A percentile compares a stretch with the other conserved stretches of the same genome.
phyloP scores from a whole-genome alignment of 306 rosid species.

The Trichosanthes cucumerina region DNA sequence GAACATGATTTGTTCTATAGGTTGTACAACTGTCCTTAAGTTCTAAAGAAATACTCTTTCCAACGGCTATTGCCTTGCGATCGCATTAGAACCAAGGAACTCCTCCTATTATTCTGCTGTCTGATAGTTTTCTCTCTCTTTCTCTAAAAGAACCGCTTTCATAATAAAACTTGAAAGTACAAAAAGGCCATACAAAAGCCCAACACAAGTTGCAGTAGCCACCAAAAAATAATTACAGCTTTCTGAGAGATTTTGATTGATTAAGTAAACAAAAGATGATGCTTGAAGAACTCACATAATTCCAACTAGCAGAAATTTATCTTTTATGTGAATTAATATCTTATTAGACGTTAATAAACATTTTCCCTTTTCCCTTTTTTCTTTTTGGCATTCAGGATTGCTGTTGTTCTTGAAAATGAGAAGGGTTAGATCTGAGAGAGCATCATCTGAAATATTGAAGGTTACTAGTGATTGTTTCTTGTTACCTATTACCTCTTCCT shows the following conservation, averaged over 20 bases:
- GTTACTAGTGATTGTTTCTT: slow-evolving; percentile 17
- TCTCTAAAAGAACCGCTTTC: not conserved
- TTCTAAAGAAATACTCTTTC: not conserved
- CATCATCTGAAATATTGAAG: slow-evolving; percentile 82
- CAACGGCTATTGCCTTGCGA: not conserved
- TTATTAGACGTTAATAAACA: not conserved
- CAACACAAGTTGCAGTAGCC: not conserved
- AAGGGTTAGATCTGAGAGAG: slow-evolving; percentile 77
- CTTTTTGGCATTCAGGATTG: slow-evolving; percentile 36
- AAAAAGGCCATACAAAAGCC: not conserved
- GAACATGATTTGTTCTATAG: not conserved
- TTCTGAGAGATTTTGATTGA: not conserved
- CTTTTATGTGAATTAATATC: not conserved
- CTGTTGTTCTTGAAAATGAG: slow-evolving; percentile 77
- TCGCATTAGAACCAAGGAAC: not conserved
- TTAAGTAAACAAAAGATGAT: not conserved
- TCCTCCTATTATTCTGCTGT: not conserved
- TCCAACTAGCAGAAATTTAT: not conserved
- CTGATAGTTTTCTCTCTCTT: not conserved
- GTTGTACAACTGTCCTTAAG: not conserved
- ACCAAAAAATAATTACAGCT: not conserved
- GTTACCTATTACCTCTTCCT: not conserved
- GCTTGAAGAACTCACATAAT: not conserved
- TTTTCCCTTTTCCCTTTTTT: not conserved
- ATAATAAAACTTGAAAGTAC: not conserved